Percentiles rank a stretch among this genome's conserved stretches.
Evolutionary conservation across 1,284 basidiomycete genomes (phyloP).

Genomic region (Phenoliferia sp.): DNA sequence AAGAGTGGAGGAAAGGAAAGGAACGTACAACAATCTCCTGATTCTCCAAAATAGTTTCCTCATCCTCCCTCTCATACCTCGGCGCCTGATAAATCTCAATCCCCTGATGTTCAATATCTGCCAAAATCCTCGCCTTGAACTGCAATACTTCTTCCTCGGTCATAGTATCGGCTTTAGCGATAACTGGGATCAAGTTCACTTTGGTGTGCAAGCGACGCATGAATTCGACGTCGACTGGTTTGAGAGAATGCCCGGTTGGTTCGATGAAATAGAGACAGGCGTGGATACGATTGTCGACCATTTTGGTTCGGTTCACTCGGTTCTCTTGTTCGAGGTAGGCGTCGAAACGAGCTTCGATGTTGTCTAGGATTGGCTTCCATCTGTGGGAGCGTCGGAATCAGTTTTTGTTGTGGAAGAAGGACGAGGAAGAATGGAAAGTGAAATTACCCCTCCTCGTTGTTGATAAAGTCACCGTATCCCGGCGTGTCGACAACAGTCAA

Average conservation of each 20-base stretch:
- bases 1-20: no score
- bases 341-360: conserved; percentile 94
- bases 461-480: conserved; percentile 94
- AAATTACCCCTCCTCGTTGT: conserved; percentile 86
- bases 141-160: conserved; percentile 87
- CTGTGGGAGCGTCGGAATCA: conserved; percentile 47
- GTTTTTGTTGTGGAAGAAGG: neutral
- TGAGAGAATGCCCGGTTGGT: conserved; percentile 90
- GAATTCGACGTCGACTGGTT: conserved; percentile 95
- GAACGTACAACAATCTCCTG: conserved; percentile 74
- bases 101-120: conserved; percentile 85
- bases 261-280: conserved; percentile 97
- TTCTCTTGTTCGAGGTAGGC: conserved; percentile 96
- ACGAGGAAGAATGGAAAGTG: no score
- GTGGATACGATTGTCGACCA: conserved; percentile 66
- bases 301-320: conserved; percentile 83
- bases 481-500: conserved; percentile 97
- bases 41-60: conserved; percentile 90
- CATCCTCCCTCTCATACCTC: conserved; percentile 92
- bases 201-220: conserved; percentile 92
- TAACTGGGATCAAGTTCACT: conserved; percentile 95
- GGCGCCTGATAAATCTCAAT: conserved; percentile 96
- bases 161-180: conserved; percentile 92
- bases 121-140: conserved; percentile 83
- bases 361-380: conserved; percentile 96